A percentile compares a stretch with the other conserved stretches of the same genome.
These are phyloP conservation scores for Epichloe gansuensis DNA, from an alignment of 2,329 filamentous ascomycete genomes.

Conservation along the genomic window DNA sequence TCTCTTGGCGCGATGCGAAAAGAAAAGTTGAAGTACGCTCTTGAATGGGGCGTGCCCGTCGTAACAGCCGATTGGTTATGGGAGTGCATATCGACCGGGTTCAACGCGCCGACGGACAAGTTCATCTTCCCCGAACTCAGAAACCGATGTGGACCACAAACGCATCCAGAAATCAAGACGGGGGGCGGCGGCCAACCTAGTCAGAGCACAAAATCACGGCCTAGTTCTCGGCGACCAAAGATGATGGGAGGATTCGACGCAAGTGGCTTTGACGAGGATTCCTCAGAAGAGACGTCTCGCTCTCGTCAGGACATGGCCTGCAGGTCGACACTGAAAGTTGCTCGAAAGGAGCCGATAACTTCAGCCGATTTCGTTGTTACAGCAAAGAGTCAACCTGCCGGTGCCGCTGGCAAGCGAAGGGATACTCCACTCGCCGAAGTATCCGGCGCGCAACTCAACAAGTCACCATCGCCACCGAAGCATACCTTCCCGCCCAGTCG, in stretches of 20 bases:
- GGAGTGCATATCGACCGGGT: slow-evolving; percentile 55
- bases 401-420: slow-evolving; percentile 15
- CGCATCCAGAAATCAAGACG: slow-evolving; percentile 4
- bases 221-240: slow-evolving; percentile 8
- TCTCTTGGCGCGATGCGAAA: slow-evolving; percentile 41
- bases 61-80: slow-evolving; percentile 76
- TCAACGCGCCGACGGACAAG: slow-evolving; percentile 29
- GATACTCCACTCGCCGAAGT: slow-evolving; percentile 28
- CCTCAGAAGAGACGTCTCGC: slow-evolving; percentile 8
- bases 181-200: not conserved
- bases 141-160: slow-evolving; percentile 13
- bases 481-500: slow-evolving; percentile 9
- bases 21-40: slow-evolving; percentile 69
- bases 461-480: slow-evolving; percentile 23
- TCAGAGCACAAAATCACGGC: not conserved
- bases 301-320: not conserved
- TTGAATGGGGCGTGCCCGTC: slow-evolving; percentile 65
- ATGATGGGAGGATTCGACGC: slow-evolving; percentile 22
- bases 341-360: slow-evolving; percentile 13
- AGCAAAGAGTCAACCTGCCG: slow-evolving; percentile 24
- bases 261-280: slow-evolving; percentile 26
- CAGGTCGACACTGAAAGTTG: not conserved
- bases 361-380: slow-evolving; percentile 29
- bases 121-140: slow-evolving; percentile 37
- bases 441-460: slow-evolving; percentile 29